Evolutionary conservation across 257 asterid species (phyloP).

Genomic region (Orobanche coerulescens): DNA sequence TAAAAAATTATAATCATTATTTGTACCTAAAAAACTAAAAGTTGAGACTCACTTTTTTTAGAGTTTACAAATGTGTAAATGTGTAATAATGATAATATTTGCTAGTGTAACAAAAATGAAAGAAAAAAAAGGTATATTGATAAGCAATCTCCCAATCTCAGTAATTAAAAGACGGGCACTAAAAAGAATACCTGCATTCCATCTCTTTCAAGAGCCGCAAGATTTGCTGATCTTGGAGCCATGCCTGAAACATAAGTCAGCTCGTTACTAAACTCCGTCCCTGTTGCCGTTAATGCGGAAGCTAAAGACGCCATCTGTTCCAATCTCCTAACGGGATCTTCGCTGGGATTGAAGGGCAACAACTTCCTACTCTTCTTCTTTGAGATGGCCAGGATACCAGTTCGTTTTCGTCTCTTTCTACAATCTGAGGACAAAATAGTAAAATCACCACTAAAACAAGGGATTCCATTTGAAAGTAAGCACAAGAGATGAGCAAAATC

Average conservation of each 20-base stretch:
- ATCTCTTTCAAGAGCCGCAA: slow-evolving; percentile 53
- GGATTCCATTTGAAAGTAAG: neutral
- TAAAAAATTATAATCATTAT: no score
- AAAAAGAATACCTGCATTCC: slow-evolving; percentile 78
- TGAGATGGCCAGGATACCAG: slow-evolving; percentile 31
- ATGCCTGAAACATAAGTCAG: slow-evolving; percentile 61
- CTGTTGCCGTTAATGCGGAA: slow-evolving; percentile 62
- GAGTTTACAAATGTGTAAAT: no score
- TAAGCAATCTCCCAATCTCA: no score
- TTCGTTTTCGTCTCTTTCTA: slow-evolving; percentile 50
- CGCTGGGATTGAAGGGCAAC: slow-evolving; percentile 61
- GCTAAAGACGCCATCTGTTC: slow-evolving; percentile 95
- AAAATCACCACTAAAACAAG: neutral
- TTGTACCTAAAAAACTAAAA: no score
- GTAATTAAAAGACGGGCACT: no score
- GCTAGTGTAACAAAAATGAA: no score
- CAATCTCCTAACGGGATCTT: slow-evolving; percentile 54
- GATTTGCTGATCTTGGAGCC: slow-evolving; percentile 79
- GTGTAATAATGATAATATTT: no score
- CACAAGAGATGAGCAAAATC: neutral
- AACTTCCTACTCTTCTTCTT: slow-evolving; percentile 75
- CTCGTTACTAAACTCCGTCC: slow-evolving; percentile 62
- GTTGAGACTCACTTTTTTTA: no score
- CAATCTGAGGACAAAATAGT: slow-evolving; percentile 32
- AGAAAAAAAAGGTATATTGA: no score